phyloP scores from a whole-genome alignment of 2,329 filamentous ascomycete species.

The Pyrenophora tritici-repentis region DNA sequence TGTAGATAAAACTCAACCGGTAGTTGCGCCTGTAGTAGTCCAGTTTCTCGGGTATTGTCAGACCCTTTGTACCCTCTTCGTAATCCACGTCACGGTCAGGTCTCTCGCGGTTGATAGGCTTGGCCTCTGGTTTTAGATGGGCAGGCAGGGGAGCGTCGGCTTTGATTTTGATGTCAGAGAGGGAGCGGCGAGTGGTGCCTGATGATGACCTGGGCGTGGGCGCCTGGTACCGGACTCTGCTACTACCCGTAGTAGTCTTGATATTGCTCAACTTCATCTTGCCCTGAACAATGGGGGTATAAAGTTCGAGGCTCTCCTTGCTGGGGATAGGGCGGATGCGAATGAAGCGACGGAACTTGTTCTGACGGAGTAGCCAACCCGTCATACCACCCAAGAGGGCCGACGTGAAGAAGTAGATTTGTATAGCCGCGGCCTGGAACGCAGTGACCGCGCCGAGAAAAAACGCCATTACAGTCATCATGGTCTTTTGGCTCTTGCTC shows the following conservation, averaged over 20 bases:
- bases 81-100: conserved; percentile 32
- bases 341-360: conserved; percentile 45
- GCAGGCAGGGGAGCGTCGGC: conserved; percentile 28
- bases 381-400: conserved; percentile 49
- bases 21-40: conserved; percentile 38
- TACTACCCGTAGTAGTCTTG: conserved; percentile 28
- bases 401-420: conserved; percentile 65
- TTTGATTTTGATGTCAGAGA: conserved; percentile 34
- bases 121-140: conserved; percentile 26
- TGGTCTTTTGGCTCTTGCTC: conserved; percentile 42
- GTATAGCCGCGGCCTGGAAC: conserved; percentile 61
- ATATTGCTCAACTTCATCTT: conserved; percentile 32
- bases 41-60: conserved; percentile 23
- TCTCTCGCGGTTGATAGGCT: conserved; percentile 15
- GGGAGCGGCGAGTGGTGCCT: conserved; percentile 17
- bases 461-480: conserved; percentile 58
- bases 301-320: conserved; percentile 31
- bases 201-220: conserved; percentile 19
- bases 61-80: conserved; percentile 27
- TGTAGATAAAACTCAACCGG: conserved; percentile 23
- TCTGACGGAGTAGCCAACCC: conserved; percentile 45
- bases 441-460: conserved; percentile 60
- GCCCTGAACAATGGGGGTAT: conserved; percentile 32
- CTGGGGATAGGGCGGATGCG: conserved; percentile 40
- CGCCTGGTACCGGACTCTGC: conserved; percentile 38